These are phyloP conservation scores for Noccaea caerulescens DNA, from an alignment of 345 rosid genomes.

Conservation along the genomic window DNA sequence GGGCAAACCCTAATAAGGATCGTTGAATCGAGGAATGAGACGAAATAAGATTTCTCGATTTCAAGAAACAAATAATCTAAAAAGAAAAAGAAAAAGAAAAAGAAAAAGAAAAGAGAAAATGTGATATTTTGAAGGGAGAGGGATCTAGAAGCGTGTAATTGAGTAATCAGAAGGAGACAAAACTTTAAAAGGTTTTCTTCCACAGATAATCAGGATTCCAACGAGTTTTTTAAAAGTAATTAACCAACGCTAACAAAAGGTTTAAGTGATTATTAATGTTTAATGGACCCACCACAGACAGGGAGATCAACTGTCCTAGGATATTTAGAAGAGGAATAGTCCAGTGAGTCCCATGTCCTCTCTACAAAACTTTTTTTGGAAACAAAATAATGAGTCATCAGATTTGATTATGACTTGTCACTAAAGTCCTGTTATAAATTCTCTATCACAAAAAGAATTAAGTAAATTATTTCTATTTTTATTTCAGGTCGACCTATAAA, in stretches of 20 bases:
- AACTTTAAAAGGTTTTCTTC: conserved; percentile 31
- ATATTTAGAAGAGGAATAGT: conserved; percentile 4
- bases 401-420: conserved; percentile 22
- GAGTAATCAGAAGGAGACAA: conserved; percentile 30
- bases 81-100: too few species aligned
- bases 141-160: conserved; percentile 33
- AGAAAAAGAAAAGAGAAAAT: neutral
- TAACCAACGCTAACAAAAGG: conserved; percentile 18
- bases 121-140: conserved; percentile 30
- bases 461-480: neutral
- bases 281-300: neutral
- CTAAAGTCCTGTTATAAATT: conserved; percentile 13
- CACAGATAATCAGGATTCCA: conserved; percentile 25
- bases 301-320: conserved; percentile 27
- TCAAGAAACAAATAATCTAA: neutral
- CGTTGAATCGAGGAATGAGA: conserved; percentile 38
- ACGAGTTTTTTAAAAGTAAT: neutral
- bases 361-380: neutral
- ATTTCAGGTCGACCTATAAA: conserved; percentile 25
- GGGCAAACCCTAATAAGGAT: conserved; percentile 32
- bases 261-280: conserved; percentile 8
- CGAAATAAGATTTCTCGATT: conserved; percentile 7
- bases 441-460: conserved; percentile 21
- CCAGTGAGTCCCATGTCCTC: neutral
- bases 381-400: conserved; percentile 16